phyloP scores from a whole-genome alignment of 1,139 yeast species.

The Taiozyma sp. region DNA sequence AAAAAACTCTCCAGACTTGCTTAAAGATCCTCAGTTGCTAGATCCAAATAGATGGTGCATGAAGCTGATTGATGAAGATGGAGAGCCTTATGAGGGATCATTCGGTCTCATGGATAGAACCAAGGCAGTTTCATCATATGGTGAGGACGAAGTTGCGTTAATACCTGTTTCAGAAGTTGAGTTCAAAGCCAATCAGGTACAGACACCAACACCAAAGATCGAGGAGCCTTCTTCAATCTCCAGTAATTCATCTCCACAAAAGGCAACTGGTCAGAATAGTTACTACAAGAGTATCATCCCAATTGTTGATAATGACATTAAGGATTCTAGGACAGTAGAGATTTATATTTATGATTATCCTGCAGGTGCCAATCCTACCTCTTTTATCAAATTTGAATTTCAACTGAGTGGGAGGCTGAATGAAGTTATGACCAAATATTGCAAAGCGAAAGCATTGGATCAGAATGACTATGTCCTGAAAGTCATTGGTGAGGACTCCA shows the following conservation, averaged over 20 bases:
- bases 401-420: slow-evolving; percentile 29
- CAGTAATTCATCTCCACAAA: slow-evolving; percentile 7
- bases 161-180: slow-evolving; percentile 39
- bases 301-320: slow-evolving; percentile 17
- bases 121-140: slow-evolving; percentile 50
- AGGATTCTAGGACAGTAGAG: slow-evolving; percentile 24
- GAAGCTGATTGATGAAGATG: slow-evolving; percentile 76
- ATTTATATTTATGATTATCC: slow-evolving; percentile 31
- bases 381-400: slow-evolving; percentile 25
- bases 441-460: slow-evolving; percentile 28
- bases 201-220: slow-evolving; percentile 48
- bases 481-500: slow-evolving; percentile 24
- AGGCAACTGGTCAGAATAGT: slow-evolving; percentile 23
- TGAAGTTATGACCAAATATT: slow-evolving; percentile 29
- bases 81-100: slow-evolving; percentile 69
- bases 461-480: slow-evolving; percentile 30
- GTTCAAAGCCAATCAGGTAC: slow-evolving; percentile 30
- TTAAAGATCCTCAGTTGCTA: slow-evolving; percentile 12
- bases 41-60: slow-evolving; percentile 65
- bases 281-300: slow-evolving; percentile 32
- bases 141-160: slow-evolving; percentile 64
- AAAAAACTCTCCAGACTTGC: slow-evolving; percentile 15
- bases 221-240: slow-evolving; percentile 18
- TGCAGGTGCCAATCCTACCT: slow-evolving; percentile 22
- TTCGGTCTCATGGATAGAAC: slow-evolving; percentile 66